phyloP scores from a whole-genome alignment of 352 stramenopile genomes.

The Phytophthora lateralis region DNA sequence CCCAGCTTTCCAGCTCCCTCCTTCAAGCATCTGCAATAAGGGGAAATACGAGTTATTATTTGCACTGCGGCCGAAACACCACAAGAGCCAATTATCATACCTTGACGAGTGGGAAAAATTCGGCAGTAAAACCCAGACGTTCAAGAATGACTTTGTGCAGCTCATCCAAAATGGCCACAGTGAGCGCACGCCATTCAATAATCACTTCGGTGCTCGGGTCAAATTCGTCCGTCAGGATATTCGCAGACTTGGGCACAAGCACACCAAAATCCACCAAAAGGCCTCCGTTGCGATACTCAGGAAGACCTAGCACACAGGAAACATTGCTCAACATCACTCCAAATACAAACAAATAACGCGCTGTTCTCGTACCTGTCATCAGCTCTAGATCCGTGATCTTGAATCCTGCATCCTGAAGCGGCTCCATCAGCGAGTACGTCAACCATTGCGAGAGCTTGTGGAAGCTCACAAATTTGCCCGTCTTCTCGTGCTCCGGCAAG shows the following conservation, averaged over 20 bases:
- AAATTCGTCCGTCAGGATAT: slow-evolving; percentile 62
- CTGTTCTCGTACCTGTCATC: slow-evolving; percentile 45
- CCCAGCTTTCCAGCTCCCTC: slow-evolving; percentile 86
- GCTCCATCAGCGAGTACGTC: slow-evolving; percentile 90
- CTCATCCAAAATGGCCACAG: slow-evolving; percentile 81
- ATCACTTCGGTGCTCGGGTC: slow-evolving; percentile 78
- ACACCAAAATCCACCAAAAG: slow-evolving; percentile 84
- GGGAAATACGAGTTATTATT: slow-evolving; percentile 7
- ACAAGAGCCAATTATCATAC: slow-evolving; percentile 27
- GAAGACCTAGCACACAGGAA: slow-evolving; percentile 43
- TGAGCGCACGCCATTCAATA: slow-evolving; percentile 87
- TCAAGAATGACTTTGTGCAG: slow-evolving; percentile 70
- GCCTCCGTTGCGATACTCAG: slow-evolving; percentile 86
- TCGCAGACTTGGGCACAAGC: slow-evolving; percentile 64
- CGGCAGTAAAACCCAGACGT: slow-evolving; percentile 67
- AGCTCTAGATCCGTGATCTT: slow-evolving; percentile 79
- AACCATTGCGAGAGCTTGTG: slow-evolving; percentile 92
- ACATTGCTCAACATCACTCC: background rate
- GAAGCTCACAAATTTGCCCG: slow-evolving; percentile 79
- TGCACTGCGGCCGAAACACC: background rate
- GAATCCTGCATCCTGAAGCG: slow-evolving; percentile 78
- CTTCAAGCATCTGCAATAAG: slow-evolving; percentile 72
- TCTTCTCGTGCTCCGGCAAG: slow-evolving; percentile 50
- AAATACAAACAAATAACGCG: background rate
- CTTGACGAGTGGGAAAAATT: slow-evolving; percentile 87